Base-by-base conservation (phyloP, 805 yeast species). In the Suhomyces prunicola region DNA sequence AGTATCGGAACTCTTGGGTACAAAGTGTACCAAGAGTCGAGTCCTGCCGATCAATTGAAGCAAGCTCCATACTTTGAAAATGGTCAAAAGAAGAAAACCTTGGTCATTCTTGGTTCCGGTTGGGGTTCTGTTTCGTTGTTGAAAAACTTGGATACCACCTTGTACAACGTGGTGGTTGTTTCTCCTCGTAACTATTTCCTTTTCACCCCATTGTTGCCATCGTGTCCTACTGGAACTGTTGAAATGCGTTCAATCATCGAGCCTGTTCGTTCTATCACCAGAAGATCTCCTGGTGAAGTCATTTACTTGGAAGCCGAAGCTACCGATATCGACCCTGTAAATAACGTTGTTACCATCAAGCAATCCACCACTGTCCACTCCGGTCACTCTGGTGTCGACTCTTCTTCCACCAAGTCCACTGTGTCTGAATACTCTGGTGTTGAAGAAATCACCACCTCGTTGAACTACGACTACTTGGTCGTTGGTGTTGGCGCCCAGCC, bases 401-500 rank as follows among this genome's bases (percentile, higher is more conserved):
- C 82, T 41, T 65, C 76, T 42, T 71, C 81, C 22, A 58, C 76
- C 50, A 71, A 72, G 59, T 65, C 76, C 13, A 71, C 74, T 35
- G 68, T 72, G 17, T 55, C 74, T 57, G 75, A 72, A 47, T 76
- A 74, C 50, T 71, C 77, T 35, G 72, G 73, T 23, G 64, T 67
- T 39, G 79, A 74, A 54, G 79, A 76, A 58, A 77, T 82, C 57
- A 62, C 70, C 50, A 72, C 82, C 19, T 68, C 80, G 54, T 65
- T 79, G 72, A 65, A 72, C 56, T 92, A 88, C 67, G 98, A 92
- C 69, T 88, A 89, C 71, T 79, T 92, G 60, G 94, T 92, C 46
- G 80, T 90, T 56, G 96, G 96, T 56, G 97, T 93, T 54, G 98
- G 98, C 70, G 96, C 97, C 51, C 88, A 88, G 70, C 94, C 94